These are phyloP conservation scores for Penicillium fuscoglaucum DNA, from an alignment of 2,329 filamentous ascomycete species.

Conservation along the genomic window DNA sequence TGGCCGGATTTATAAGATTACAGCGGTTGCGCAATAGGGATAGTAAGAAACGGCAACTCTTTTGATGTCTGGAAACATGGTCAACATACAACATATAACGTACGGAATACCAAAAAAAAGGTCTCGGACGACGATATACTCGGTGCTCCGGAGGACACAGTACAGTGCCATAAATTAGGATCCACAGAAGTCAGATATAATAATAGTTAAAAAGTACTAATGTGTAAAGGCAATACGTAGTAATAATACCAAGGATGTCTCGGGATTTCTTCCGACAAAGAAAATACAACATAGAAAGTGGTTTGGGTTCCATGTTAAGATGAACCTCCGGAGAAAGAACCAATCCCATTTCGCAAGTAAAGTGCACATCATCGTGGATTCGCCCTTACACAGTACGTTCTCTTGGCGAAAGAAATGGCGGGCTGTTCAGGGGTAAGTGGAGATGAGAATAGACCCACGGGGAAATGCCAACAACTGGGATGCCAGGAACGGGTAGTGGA, in stretches of 20 bases:
- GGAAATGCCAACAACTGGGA: conserved; percentile 12
- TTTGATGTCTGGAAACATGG: not conserved
- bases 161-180: conserved; percentile 4
- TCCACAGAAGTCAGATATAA: conserved; percentile 6
- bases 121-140: conserved; percentile 7
- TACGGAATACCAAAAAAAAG: not conserved
- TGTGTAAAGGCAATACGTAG: not conserved
- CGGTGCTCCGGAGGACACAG: conserved; percentile 6
- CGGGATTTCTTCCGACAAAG: conserved; percentile 5
- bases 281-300: not conserved
- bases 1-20: not conserved
- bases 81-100: not conserved
- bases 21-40: not conserved
- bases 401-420: conserved; percentile 21
- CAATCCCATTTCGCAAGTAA: conserved; percentile 9
- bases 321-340: conserved; percentile 17
- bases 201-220: not conserved
- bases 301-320: conserved; percentile 1
- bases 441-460: conserved; percentile 8
- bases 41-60: not conserved
- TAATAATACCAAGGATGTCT: conserved; percentile 10
- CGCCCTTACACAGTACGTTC: conserved; percentile 9
- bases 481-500: conserved; percentile 27
- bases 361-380: conserved; percentile 13
- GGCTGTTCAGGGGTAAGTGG: conserved; percentile 31